Base-by-base conservation (phyloP, 176 grass and related monocot genomes). In the Tillandsia leiboldiana region DNA sequence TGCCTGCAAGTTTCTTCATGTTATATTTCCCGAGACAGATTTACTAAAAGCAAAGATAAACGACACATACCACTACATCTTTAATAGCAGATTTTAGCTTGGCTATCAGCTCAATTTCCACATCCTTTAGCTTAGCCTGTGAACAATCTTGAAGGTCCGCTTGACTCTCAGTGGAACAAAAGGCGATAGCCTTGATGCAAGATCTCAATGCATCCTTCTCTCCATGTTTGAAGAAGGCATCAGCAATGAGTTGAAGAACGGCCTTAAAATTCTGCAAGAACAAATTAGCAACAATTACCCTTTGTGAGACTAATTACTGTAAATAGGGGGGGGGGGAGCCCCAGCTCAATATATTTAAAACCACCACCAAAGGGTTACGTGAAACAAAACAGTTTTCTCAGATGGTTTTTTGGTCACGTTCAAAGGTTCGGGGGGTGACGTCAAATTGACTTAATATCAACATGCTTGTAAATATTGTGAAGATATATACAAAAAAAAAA, bases 151-250 rank as follows among this genome's bases (percentile, higher is more conserved):
- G 82, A 74, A 97, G 84, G 71, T 97, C 94, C 51, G 94, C 89
- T 65, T 80, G 94, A 77, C 89, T 83, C 68, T 92, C 85, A 27
- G 2, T 80, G 48, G 89, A 90, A 80, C 94, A 97, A 76, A 93
- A 90, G 52, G 75, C 71, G 81, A 97, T 85, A 64, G 87, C 83
- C 63, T 87, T 92, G 74, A 90, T 87, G 66, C 94, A 97, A 77
- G 94, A 97, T 72, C 94, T 90, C 79, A 97, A 78, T 14, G 86
- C 71, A 67, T 82, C 89, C 82, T 97, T 97, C 69, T 97, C 89
- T 64, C 94, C 89, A 79, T 97, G 94, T 76, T 97, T 97, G 69
- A 97, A 97, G 71, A 97, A 97, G 14, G 89, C 94, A 87, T 97
- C 94, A 70, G 51, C 26, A 11, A 97, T 86, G 26, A 92, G 82